These are phyloP conservation scores for Tagetes patula DNA, from an alignment of 129 eudicot species.

Conservation along the genomic window DNA sequence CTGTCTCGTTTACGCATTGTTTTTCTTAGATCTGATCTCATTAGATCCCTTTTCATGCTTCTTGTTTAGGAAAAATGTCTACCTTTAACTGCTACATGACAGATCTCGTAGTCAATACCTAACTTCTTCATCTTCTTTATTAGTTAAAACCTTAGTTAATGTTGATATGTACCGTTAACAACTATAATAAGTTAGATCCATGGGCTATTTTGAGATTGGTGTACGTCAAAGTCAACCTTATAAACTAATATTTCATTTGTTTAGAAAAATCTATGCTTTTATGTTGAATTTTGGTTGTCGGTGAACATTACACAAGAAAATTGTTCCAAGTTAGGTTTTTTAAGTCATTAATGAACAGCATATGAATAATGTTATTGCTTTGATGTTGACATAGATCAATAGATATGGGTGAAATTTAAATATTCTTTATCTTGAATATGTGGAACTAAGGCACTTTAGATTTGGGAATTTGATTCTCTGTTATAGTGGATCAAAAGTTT, in stretches of 20 bases:
- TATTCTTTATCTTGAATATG: conserved; percentile 4
- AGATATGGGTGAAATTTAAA: background rate
- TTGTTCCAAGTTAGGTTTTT: background rate
- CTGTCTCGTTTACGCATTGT: conserved; percentile 7
- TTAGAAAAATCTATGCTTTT: too few relatives aligned
- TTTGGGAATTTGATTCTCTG: conserved; percentile 10
- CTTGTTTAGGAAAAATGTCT: conserved; percentile 1
- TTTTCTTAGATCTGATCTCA: conserved; percentile 29
- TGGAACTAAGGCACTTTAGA: background rate
- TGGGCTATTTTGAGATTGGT: background rate
- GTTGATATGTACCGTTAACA: background rate
- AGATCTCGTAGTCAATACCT: conserved; percentile 28
- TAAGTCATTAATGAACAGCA: background rate
- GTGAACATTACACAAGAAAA: background rate
- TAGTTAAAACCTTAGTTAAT: background rate
- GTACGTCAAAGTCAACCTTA: conserved; percentile 13
- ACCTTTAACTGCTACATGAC: conserved; percentile 19
- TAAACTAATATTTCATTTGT: background rate
- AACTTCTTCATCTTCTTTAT: background rate
- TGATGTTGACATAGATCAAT: background rate
- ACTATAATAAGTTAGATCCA: background rate
- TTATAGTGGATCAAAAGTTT: background rate
- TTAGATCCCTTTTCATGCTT: background rate
- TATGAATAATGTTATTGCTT: background rate
- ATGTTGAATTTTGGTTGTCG: background rate